Evolutionary conservation across 768 basidiomycete species (phyloP).

Genomic region (Pilatotrama ljubarskyi): DNA sequence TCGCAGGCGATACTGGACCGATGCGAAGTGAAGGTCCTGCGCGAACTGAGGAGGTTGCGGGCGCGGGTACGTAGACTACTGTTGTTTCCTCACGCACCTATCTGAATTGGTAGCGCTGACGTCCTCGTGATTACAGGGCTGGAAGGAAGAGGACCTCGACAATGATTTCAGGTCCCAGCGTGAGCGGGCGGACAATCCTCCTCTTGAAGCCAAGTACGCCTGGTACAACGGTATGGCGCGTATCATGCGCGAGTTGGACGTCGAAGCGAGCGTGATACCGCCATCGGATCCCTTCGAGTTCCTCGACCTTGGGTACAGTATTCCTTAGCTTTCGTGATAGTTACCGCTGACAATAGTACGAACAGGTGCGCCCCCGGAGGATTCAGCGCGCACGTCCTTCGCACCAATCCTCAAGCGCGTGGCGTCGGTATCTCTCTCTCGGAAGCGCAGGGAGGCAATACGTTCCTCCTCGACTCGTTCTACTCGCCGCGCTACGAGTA

Average conservation of each 20-base stretch:
- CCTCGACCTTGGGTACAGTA: not conserved
- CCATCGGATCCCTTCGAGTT: not conserved
- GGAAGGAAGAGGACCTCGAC: not conserved
- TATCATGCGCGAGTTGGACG: not conserved
- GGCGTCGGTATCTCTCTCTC: slow-evolving; percentile 1
- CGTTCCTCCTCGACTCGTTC: not conserved
- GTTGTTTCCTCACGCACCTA: not conserved
- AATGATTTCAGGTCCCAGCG: not conserved
- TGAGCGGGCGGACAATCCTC: not conserved
- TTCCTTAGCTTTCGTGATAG: not conserved
- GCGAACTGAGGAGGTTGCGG: not conserved
- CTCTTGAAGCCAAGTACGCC: not conserved
- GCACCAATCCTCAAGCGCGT: not conserved
- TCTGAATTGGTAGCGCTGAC: not conserved
- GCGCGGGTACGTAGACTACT: not conserved
- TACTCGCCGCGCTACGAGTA: not conserved
- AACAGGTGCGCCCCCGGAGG: slow-evolving; percentile 5
- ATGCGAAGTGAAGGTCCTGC: not conserved
- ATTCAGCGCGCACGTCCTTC: not conserved
- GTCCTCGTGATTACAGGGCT: not conserved
- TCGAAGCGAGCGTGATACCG: not conserved
- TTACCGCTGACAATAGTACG: not conserved
- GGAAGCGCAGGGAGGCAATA: not conserved
- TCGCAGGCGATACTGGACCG: not conserved
- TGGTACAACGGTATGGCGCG: not conserved